These are phyloP conservation scores for Paecilomyces variotii DNA, from an alignment of 2,329 filamentous ascomycete species.

Conservation along the genomic window DNA sequence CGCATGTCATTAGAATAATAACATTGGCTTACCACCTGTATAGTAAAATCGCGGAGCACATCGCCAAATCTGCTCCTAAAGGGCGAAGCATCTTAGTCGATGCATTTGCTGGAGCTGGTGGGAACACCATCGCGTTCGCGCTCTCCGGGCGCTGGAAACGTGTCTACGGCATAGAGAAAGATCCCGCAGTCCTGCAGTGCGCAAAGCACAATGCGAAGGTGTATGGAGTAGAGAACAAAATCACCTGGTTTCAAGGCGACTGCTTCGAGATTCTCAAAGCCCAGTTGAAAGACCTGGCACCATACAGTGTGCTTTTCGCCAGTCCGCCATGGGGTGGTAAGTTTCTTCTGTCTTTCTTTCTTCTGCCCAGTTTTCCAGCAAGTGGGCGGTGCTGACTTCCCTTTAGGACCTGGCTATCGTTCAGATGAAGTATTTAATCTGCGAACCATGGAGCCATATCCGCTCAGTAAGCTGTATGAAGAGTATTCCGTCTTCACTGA, in stretches of 20 bases:
- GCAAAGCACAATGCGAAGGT: slow-evolving; percentile 85
- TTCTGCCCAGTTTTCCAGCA: neutral
- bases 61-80: slow-evolving; percentile 48
- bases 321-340: slow-evolving; percentile 68
- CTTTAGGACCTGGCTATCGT: slow-evolving; percentile 53
- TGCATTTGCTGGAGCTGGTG: slow-evolving; percentile 83
- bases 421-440: slow-evolving; percentile 70
- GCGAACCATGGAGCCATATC: slow-evolving; percentile 81
- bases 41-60: slow-evolving; percentile 67
- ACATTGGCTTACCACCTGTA: slow-evolving; percentile 2
- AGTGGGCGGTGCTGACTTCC: slow-evolving; percentile 3
- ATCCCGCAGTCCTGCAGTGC: slow-evolving; percentile 72
- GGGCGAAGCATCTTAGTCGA: slow-evolving; percentile 67
- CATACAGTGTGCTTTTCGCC: slow-evolving; percentile 56
- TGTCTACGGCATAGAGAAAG: slow-evolving; percentile 82
- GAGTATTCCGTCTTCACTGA: slow-evolving; percentile 48
- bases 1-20: neutral
- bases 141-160: slow-evolving; percentile 68
- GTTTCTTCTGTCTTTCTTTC: slow-evolving; percentile 9
- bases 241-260: slow-evolving; percentile 82
- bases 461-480: slow-evolving; percentile 52
- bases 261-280: slow-evolving; percentile 64
- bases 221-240: slow-evolving; percentile 69
- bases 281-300: slow-evolving; percentile 40
- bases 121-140: slow-evolving; percentile 93